These are phyloP conservation scores for Pyrrhoderma lamaoense DNA, from an alignment of 1,284 basidiomycete genomes.

Conservation along the genomic window DNA sequence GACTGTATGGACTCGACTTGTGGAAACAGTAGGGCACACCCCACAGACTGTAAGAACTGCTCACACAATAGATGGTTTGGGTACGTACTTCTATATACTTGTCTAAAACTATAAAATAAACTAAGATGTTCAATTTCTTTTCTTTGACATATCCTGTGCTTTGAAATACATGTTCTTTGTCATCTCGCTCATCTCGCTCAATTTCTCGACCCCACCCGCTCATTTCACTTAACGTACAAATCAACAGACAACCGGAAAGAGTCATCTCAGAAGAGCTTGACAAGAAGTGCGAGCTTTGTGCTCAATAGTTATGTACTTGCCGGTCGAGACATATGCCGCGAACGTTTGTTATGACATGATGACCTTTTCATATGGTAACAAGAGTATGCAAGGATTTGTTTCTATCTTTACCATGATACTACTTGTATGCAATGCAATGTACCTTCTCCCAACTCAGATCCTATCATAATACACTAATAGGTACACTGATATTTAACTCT, in stretches of 20 bases:
- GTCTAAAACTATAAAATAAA: not conserved
- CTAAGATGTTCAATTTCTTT: not conserved
- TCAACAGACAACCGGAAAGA: conserved; percentile 14
- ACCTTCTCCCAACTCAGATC: not conserved
- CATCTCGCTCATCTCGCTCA: not conserved
- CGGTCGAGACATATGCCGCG: conserved; percentile 1
- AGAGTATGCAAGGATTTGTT: not conserved
- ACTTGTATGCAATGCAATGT: not conserved
- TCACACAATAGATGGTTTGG: conserved; percentile 52
- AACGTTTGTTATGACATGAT: conserved; percentile 5
- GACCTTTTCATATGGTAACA: not conserved
- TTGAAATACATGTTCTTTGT: conserved; percentile 4
- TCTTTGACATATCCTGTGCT: not conserved
- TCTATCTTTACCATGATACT: not conserved
- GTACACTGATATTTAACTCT: conserved; percentile 32
- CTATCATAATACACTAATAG: conserved; percentile 21
- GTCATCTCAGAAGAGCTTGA: conserved; percentile 13
- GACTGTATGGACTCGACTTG: conserved; percentile 47
- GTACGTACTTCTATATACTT: conserved; percentile 30
- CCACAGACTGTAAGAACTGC: conserved; percentile 39
- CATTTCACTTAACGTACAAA: not conserved
- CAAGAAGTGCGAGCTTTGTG: conserved; percentile 15
- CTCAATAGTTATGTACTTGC: conserved; percentile 3
- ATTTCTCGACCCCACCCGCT: not conserved
- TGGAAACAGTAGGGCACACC: conserved; percentile 42